Percentiles rank a stretch among this genome's conserved stretches.
These are phyloP conservation scores for Gracilariopsis chorda DNA, from an alignment of 23 red algal species.

Conservation along the genomic window DNA sequence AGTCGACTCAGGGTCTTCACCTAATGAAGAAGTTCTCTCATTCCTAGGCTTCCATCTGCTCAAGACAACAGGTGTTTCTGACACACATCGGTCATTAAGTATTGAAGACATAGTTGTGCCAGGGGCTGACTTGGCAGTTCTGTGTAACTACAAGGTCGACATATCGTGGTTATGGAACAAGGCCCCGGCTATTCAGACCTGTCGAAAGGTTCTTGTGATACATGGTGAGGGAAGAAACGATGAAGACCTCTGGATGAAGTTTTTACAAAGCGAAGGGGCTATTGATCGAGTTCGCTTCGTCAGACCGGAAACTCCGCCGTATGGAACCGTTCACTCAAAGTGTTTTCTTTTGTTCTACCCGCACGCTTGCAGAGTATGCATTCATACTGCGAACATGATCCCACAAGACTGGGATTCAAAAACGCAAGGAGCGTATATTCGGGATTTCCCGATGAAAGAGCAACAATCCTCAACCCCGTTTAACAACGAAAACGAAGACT, in stretches of 20 bases:
- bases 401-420: constrained; percentile 81
- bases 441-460: constrained; percentile 74
- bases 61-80: neutral
- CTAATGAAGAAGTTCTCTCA: neutral
- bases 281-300: constrained; percentile 14
- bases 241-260: neutral
- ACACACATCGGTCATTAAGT: neutral
- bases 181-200: constrained; percentile 46
- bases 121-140: constrained; percentile 25
- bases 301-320: constrained; percentile 37
- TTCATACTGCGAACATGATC: constrained; percentile 89
- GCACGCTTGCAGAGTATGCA: constrained; percentile 74
- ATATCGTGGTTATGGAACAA: constrained; percentile 19
- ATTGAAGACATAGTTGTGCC: constrained; percentile 30
- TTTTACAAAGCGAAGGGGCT: constrained; percentile 4
- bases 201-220: constrained; percentile 28
- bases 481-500: neutral
- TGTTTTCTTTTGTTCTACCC: constrained; percentile 68
- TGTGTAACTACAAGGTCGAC: constrained; percentile 60
- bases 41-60: neutral
- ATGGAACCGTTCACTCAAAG: constrained; percentile 92
- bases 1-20: too few species aligned
- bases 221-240: constrained; percentile 31
- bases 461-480: neutral
- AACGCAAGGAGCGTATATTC: constrained; percentile 78